phyloP scores from a whole-genome alignment of 1,284 basidiomycete species.

The Sanguinoderma infundibulare region DNA sequence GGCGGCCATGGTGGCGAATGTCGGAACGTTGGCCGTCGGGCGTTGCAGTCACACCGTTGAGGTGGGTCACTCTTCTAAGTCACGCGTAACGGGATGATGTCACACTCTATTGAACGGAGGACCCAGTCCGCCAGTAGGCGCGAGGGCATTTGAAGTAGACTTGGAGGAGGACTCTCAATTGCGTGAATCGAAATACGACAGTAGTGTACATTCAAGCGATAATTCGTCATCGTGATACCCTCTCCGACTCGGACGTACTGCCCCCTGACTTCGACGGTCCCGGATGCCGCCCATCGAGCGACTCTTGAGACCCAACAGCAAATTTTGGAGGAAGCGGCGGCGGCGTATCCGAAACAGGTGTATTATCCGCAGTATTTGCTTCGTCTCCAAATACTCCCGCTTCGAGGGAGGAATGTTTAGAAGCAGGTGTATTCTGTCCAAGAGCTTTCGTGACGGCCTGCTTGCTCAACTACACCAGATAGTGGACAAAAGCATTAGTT shows the following conservation, averaged over 20 bases:
- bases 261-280: not conserved
- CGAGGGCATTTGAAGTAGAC: not conserved
- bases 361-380: not conserved
- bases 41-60: not conserved
- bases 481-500: not conserved
- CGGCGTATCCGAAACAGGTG: not conserved
- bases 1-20: constrained; percentile 44
- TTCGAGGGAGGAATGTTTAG: constrained; percentile 8
- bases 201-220: no score
- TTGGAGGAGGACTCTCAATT: no score
- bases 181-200: no score
- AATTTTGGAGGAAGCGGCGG: not conserved
- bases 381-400: constrained; percentile 11
- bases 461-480: constrained; percentile 14
- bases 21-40: constrained; percentile 4
- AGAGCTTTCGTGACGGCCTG: not conserved
- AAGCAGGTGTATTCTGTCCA: not conserved
- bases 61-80: not conserved
- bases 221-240: not conserved
- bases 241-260: not conserved
- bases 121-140: not conserved
- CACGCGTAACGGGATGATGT: not conserved
- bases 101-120: not conserved
- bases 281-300: not conserved
- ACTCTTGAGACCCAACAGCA: constrained; percentile 3